Percentiles rank a stretch among this genome's conserved stretches.
These are phyloP conservation scores for Cymodocea nodosa DNA, from an alignment of 116 monocot species.

Conservation along the genomic window DNA sequence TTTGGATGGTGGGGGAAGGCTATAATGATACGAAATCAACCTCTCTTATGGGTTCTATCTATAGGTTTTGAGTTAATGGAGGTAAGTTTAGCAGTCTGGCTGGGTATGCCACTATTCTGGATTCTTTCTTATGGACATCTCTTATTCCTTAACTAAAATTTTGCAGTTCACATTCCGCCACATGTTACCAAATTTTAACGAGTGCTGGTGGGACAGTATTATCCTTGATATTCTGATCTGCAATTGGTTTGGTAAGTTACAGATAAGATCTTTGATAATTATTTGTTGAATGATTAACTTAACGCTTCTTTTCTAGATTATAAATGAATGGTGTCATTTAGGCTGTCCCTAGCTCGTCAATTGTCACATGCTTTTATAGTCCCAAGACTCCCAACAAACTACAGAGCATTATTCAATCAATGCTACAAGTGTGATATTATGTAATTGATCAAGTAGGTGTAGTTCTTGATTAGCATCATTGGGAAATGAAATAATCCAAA, in stretches of 20 bases:
- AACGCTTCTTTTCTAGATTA: background rate
- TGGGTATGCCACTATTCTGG: background rate
- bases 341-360: no score
- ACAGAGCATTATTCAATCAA: no score
- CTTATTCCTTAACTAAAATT: constrained; percentile 4
- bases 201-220: constrained; percentile 99
- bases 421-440: no score
- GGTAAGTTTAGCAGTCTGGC: constrained; percentile 20
- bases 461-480: no score
- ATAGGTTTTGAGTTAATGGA: constrained; percentile 97
- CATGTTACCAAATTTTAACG: constrained; percentile 97
- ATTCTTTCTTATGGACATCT: background rate
- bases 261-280: background rate
- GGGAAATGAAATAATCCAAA: no score
- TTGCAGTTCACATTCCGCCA: constrained; percentile 95
- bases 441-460: no score
- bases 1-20: constrained; percentile 99
- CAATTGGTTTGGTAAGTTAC: constrained; percentile 90
- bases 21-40: constrained; percentile 96
- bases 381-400: no score
- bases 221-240: constrained; percentile 83
- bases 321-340: background rate
- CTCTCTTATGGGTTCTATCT: constrained; percentile 92
- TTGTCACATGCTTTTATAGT: no score
- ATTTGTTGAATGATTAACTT: background rate